Percentiles rank a stretch among this genome's conserved stretches.
These are phyloP conservation scores for Annulohypoxylon truncatum DNA, from an alignment of 2,329 filamentous ascomycete genomes.

Conservation along the genomic window DNA sequence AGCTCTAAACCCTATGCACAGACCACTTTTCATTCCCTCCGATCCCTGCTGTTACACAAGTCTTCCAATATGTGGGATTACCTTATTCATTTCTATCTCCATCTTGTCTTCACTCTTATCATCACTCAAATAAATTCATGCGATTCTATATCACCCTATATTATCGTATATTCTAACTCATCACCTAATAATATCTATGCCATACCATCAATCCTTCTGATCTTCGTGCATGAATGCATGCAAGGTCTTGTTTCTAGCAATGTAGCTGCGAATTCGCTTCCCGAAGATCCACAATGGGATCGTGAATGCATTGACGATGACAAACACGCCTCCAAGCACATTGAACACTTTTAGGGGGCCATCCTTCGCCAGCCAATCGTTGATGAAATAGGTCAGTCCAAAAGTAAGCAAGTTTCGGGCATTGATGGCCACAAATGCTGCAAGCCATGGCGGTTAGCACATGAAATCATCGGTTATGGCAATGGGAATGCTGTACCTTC, in stretches of 20 bases:
- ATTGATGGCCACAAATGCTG: slow-evolving; percentile 63
- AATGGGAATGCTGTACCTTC: slow-evolving; percentile 48
- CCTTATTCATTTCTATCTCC: background rate
- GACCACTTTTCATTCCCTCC: background rate
- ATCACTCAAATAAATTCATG: background rate
- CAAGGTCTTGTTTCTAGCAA: slow-evolving; percentile 53
- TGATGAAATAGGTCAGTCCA: slow-evolving; percentile 58
- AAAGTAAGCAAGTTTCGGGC: slow-evolving; percentile 61
- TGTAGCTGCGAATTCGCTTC: slow-evolving; percentile 58
- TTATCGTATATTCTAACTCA: background rate
- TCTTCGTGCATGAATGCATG: slow-evolving; percentile 48
- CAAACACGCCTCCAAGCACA: slow-evolving; percentile 55
- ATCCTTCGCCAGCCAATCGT: slow-evolving; percentile 53
- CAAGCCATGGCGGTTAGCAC: slow-evolving; percentile 1
- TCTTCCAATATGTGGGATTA: background rate
- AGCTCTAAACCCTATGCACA: background rate
- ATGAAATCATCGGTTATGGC: background rate
- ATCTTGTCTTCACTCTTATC: background rate
- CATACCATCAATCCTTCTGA: slow-evolving; percentile 11
- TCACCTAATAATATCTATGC: background rate
- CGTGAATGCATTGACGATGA: slow-evolving; percentile 58
- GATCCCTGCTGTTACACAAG: background rate
- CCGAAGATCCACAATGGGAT: slow-evolving; percentile 63
- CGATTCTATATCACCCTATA: background rate
- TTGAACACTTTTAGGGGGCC: slow-evolving; percentile 53